phyloP scores from a whole-genome alignment of 1,284 basidiomycete species.

The Papiliotrema nemorosa region DNA sequence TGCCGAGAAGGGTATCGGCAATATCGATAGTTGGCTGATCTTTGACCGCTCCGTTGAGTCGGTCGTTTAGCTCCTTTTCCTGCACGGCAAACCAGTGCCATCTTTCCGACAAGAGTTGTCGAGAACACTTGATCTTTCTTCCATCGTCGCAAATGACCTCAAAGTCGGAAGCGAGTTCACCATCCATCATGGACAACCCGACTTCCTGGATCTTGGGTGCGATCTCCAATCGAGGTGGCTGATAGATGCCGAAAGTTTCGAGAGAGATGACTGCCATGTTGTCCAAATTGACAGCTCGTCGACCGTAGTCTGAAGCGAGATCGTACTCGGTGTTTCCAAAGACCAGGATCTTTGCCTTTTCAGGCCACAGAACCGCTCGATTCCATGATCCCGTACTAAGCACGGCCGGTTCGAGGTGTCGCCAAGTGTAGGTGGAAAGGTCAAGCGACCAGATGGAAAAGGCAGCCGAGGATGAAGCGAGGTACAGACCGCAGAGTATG shows the following conservation, averaged over 20 bases:
- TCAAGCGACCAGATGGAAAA: conserved; percentile 89
- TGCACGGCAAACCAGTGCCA: conserved; percentile 93
- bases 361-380: conserved; percentile 74
- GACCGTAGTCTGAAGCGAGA: conserved; percentile 85
- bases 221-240: conserved; percentile 68
- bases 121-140: conserved; percentile 72
- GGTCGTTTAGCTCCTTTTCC: conserved; percentile 44
- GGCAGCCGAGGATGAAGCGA: conserved; percentile 67
- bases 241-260: conserved; percentile 90
- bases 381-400: conserved; percentile 81
- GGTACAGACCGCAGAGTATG: conserved; percentile 83
- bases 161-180: conserved; percentile 74
- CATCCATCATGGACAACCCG: conserved; percentile 72
- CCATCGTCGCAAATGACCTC: conserved; percentile 89
- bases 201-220: conserved; percentile 61
- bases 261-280: conserved; percentile 86
- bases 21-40: conserved; percentile 32
- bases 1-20: conserved; percentile 36
- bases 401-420: conserved; percentile 74
- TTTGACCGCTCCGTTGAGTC: conserved; percentile 18
- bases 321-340: conserved; percentile 84
- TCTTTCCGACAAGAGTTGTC: conserved; percentile 73
- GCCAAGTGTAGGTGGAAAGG: conserved; percentile 73
- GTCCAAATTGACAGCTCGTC: conserved; percentile 82
- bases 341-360: conserved; percentile 73